These are phyloP conservation scores for Cladosporium halotolerans DNA, from an alignment of 2,329 filamentous ascomycete species.

Conservation along the genomic window DNA sequence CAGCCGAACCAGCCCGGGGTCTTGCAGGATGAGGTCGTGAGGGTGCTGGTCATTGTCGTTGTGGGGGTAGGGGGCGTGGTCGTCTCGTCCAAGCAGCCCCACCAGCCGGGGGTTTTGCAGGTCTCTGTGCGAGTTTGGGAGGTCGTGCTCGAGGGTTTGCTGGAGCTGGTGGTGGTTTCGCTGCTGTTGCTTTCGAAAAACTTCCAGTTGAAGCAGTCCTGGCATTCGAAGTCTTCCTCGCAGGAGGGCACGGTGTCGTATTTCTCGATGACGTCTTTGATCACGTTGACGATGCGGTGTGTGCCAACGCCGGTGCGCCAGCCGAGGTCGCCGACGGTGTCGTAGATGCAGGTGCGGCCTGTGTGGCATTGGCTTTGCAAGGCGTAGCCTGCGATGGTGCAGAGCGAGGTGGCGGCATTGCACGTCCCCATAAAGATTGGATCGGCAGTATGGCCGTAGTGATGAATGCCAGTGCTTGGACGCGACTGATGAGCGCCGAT, in stretches of 20 bases:
- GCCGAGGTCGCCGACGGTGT: slow-evolving; percentile 80
- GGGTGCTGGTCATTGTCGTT: slow-evolving; percentile 30
- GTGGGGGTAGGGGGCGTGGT: slow-evolving; percentile 18
- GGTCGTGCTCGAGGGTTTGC: slow-evolving; percentile 45
- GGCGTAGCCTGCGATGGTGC: slow-evolving; percentile 84
- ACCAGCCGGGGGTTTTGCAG: slow-evolving; percentile 86
- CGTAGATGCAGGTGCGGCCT: slow-evolving; percentile 78
- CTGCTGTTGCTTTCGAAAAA: slow-evolving; percentile 87
- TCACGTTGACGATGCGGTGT: slow-evolving; percentile 80
- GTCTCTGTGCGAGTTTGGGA: slow-evolving; percentile 69
- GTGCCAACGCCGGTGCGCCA: slow-evolving; percentile 86
- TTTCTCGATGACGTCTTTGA: slow-evolving; percentile 73
- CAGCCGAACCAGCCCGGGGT: slow-evolving; percentile 64
- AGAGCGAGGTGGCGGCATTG: slow-evolving; percentile 79
- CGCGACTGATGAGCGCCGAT: slow-evolving; percentile 64
- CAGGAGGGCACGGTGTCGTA: slow-evolving; percentile 77
- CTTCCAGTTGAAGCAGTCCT: slow-evolving; percentile 87
- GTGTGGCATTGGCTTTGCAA: slow-evolving; percentile 85
- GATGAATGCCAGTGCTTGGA: slow-evolving; percentile 68
- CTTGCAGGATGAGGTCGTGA: slow-evolving; percentile 50
- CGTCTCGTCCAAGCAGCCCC: slow-evolving; percentile 54
- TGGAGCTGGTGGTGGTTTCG: slow-evolving; percentile 51
- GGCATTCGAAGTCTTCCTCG: slow-evolving; percentile 64
- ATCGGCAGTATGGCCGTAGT: slow-evolving; percentile 91
- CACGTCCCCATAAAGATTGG: slow-evolving; percentile 89